Evolutionary conservation across 2,329 filamentous ascomycete genomes (phyloP), one percentile per base, ranked within the genome.

Genomic region (Elsinoe australis): DNA sequence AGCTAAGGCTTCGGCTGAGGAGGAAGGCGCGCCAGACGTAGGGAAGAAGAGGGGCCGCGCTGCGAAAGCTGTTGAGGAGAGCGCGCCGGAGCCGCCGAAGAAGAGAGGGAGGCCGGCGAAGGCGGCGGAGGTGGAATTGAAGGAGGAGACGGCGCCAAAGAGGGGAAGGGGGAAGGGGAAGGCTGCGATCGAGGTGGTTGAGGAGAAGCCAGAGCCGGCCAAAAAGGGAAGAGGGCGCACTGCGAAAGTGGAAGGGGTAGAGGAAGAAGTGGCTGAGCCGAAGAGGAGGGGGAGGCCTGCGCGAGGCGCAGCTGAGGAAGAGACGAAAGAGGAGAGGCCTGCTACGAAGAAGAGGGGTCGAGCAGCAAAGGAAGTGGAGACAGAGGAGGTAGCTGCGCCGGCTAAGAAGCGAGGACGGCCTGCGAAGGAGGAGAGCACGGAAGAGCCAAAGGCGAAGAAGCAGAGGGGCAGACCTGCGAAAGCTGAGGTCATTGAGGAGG

Each of bases 61-160:
- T 9, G 61, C 59, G 14, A 60, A 59, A 36, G 53, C 56, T 15
- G 49, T 54, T 10, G 51, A 44, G 21, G 5, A 7, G 7, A n/a
- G 51, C 9, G 52, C 57, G 31, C 33, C 29, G 4, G 45, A 51
- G n/a, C 52, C 55, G 5, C 58, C 58, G 1, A 58, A 55, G 54
- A 59, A 58, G 52, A 57, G 59, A 17, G 56, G 58, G 17, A 55
- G 59, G 49, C 62, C 60, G 7, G 61, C 59, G 14, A 60, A 59
- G 34, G 53, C 56, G 21, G 5, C 12, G 7, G 47, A 28, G 45
- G 48, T 7, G 6, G 44, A 39, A 29, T 2, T 39, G 46, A 18
- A 45, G 49, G 39, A 38, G 47, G 21, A 47, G 50, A n/a, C 32
- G 44, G 24, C 35, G 14, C 29, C 45, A 36, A 26, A 17, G 14